These are phyloP conservation scores for Amphirosellinia nigrospora DNA, from an alignment of 495 filamentous ascomycete genomes.

Conservation along the genomic window DNA sequence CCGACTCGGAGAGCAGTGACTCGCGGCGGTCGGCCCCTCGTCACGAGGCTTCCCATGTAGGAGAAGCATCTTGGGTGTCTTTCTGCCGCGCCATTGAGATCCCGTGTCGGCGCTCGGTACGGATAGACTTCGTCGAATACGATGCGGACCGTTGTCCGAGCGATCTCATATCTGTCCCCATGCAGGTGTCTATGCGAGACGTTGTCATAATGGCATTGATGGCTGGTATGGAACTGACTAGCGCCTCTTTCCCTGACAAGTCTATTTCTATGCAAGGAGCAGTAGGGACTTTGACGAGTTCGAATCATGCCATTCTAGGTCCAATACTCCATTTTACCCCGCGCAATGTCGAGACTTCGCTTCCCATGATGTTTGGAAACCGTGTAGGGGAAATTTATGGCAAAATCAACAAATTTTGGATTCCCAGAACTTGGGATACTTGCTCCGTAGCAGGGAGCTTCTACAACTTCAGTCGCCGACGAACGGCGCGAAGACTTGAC, in stretches of 20 bases:
- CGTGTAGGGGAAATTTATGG: background rate
- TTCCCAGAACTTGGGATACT: conserved; percentile 12
- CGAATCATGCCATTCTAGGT: conserved; percentile 14
- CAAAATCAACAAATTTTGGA: conserved; percentile 11
- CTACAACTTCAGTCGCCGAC: conserved; percentile 2
- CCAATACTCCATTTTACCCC: conserved; percentile 16
- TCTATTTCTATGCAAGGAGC: conserved; percentile 17
- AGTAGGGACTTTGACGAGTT: conserved; percentile 3
- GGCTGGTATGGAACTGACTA: conserved; percentile 13
- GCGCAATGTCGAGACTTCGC: background rate
- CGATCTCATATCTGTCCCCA: conserved; percentile 11
- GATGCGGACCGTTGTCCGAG: conserved; percentile 11
- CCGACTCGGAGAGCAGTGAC: too few relatives aligned
- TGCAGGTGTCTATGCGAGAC: conserved; percentile 15
- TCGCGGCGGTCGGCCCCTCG: background rate
- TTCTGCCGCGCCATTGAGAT: conserved; percentile 14
- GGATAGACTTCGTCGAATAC: conserved; percentile 10
- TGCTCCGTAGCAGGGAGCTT: conserved; percentile 10
- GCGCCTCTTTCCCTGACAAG: conserved; percentile 3
- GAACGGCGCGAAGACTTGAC: conserved; percentile 10
- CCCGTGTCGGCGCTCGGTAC: background rate
- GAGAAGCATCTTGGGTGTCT: conserved; percentile 14
- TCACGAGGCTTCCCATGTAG: background rate
- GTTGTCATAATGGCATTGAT: conserved; percentile 11
- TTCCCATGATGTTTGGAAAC: background rate